Percentiles rank a stretch among this genome's conserved stretches.
Conservation (phyloP, 768 basidiomycete species). For the Cystobasidium tubakii region DNA sequence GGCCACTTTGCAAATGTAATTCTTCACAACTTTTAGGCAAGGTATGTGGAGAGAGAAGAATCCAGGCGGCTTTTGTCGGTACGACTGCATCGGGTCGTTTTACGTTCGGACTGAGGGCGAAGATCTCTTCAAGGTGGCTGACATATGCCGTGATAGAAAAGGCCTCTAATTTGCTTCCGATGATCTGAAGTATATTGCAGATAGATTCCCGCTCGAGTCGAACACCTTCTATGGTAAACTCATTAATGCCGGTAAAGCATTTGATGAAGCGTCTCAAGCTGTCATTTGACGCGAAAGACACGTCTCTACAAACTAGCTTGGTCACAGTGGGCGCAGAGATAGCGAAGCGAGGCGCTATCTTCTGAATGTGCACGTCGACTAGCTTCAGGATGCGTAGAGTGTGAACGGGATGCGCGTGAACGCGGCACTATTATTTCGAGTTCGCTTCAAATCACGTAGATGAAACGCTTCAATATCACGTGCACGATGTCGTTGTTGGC, state of each 20-base stretch:
- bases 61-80: neutral
- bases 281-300: neutral
- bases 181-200: neutral
- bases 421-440: neutral
- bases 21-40: neutral
- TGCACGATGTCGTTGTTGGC: neutral
- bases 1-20: neutral
- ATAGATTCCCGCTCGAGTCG: neutral
- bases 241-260: neutral
- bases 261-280: neutral
- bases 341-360: conserved; percentile 7
- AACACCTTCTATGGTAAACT: neutral
- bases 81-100: neutral
- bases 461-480: neutral
- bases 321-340: neutral
- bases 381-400: neutral
- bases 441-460: neutral
- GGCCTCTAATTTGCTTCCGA: neutral
- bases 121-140: neutral
- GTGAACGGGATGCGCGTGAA: neutral
- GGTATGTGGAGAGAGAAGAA: neutral
- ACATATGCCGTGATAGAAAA: neutral
- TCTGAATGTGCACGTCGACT: neutral
- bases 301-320: neutral
- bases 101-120: neutral